Percentiles rank a stretch among this genome's conserved stretches.
Conservation (phyloP, 2,329 filamentous ascomycete species). For the Ploettnerulaceae sp. region DNA sequence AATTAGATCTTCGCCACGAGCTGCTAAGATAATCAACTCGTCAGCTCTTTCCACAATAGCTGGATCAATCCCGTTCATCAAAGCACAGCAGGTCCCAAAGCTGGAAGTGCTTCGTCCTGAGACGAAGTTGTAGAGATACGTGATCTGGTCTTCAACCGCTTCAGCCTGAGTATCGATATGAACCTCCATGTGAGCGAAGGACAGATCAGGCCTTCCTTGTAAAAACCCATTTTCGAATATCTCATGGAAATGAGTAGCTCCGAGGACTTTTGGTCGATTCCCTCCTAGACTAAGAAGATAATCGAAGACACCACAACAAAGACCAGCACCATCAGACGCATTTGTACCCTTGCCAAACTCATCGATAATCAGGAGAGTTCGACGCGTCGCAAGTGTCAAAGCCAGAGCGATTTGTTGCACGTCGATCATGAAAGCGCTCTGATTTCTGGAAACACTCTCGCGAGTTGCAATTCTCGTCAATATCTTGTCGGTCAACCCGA, state of each 20-base stretch:
- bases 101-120: constrained; percentile 70
- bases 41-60: constrained; percentile 72
- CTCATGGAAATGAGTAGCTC: constrained; percentile 64
- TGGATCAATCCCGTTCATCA: constrained; percentile 74
- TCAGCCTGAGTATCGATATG: constrained; percentile 49
- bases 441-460: constrained; percentile 53
- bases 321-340: constrained; percentile 51
- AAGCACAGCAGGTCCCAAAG: constrained; percentile 81
- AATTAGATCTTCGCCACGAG: constrained; percentile 70
- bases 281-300: constrained; percentile 47
- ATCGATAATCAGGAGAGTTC: constrained; percentile 83
- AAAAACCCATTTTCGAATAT: constrained; percentile 64
- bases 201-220: constrained; percentile 43
- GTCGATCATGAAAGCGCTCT: constrained; percentile 69
- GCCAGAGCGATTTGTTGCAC: constrained; percentile 80
- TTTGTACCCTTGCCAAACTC: constrained; percentile 75
- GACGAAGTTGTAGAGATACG: constrained; percentile 67
- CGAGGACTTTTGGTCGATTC: constrained; percentile 51
- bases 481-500: constrained; percentile 91
- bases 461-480: constrained; percentile 77
- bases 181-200: constrained; percentile 69
- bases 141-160: constrained; percentile 56
- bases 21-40: constrained; percentile 62
- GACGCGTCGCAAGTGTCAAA: constrained; percentile 66
- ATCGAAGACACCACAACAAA: constrained; percentile 53